Evolutionary conservation across 345 rosid species (phyloP).

Genomic region (Melastoma malabathricum): DNA sequence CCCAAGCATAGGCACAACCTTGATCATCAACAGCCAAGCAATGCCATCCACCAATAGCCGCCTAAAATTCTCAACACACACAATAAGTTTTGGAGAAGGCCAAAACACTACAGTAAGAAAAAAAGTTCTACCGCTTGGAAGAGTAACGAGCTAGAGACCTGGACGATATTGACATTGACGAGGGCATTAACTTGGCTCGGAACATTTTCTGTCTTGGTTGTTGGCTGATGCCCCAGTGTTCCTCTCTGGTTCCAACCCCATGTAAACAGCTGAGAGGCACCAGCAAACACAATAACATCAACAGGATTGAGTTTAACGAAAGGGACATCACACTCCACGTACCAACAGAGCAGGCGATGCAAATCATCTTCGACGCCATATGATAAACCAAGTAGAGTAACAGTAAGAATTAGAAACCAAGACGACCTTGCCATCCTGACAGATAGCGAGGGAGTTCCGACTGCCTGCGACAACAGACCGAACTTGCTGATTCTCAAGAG

Average conservation of each 20-base stretch:
- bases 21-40: slow-evolving; percentile 99
- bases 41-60: slow-evolving; percentile 99
- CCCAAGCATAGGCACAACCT: slow-evolving; percentile 97
- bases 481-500: slow-evolving; percentile 52
- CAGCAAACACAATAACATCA: slow-evolving; percentile 2
- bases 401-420: slow-evolving; percentile 3
- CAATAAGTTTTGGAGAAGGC: neutral
- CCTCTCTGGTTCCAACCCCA: slow-evolving; percentile 99
- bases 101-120: neutral
- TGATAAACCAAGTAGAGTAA: neutral
- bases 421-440: slow-evolving; percentile 81
- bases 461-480: slow-evolving; percentile 93
- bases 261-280: slow-evolving; percentile 59
- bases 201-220: slow-evolving; percentile 72
- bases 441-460: slow-evolving; percentile 96
- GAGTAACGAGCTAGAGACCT: slow-evolving; percentile 27
- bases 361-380: neutral
- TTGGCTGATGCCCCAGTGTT: slow-evolving; percentile 86
- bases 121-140: too few species aligned
- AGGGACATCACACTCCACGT: neutral
- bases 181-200: slow-evolving; percentile 79
- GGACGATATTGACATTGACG: slow-evolving; percentile 61
- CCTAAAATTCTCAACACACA: slow-evolving; percentile 30
- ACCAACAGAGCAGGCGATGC: neutral
- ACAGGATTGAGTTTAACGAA: neutral